phyloP scores from a whole-genome alignment of 495 filamentous ascomycete species.

The Podospora appendiculata region DNA sequence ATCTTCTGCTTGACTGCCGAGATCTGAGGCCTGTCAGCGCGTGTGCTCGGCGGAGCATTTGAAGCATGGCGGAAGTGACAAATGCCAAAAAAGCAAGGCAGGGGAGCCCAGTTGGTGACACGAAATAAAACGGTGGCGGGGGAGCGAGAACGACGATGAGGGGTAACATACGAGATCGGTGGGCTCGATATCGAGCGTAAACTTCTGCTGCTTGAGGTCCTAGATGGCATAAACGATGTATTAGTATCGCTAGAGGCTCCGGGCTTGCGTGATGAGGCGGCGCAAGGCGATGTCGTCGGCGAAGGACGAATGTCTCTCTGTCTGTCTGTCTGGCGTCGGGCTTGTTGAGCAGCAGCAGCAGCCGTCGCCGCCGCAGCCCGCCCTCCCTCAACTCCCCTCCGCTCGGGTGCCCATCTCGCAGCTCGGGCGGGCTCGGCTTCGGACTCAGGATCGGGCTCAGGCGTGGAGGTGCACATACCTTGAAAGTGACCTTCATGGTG shows the following conservation, averaged over 20 bases:
- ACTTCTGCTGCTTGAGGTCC: conserved; percentile 98
- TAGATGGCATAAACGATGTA: conserved; percentile 25
- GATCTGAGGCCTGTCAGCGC: conserved; percentile 49
- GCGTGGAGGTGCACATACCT: conserved; percentile 24
- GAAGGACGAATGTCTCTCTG: no score
- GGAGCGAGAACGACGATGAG: conserved; percentile 16
- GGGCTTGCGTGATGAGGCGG: not conserved
- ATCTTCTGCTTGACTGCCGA: conserved; percentile 87
- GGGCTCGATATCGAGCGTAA: conserved; percentile 87
- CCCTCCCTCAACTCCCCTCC: not conserved
- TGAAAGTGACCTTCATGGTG: conserved; percentile 46
- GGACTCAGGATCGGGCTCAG: no score
- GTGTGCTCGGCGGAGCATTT: not conserved
- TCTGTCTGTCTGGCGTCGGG: no score
- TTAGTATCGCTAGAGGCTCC: conserved; percentile 19
- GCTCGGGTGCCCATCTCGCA: not conserved
- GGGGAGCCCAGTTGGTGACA: not conserved
- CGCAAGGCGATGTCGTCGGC: no score
- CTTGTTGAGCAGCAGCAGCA: no score
- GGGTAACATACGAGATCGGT: conserved; percentile 72
- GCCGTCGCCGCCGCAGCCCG: no score
- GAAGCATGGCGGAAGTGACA: not conserved
- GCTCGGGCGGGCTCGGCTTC: no score
- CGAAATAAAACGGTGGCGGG: conserved; percentile 6
- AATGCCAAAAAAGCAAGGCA: not conserved